Base-by-base conservation (phyloP, 2,329 filamentous ascomycete species). In the Fusarium sacchari region DNA sequence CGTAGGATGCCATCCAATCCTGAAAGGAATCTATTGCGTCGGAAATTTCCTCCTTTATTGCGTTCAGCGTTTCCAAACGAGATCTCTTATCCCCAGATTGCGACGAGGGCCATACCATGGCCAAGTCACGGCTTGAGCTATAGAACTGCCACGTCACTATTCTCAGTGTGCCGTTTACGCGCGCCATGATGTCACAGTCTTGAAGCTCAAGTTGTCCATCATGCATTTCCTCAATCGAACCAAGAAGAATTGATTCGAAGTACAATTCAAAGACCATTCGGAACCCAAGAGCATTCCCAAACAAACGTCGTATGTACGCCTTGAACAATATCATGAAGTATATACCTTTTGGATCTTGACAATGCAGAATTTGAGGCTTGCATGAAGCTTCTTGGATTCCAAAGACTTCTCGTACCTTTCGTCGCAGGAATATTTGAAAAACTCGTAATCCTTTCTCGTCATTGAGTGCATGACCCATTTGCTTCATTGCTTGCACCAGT, bases 261-360 rank as follows among this genome's bases (percentile, higher is more conserved):
- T 42, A n/a, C 13, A n/a, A n/a, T n/a, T 42, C 22, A 2, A 15
- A n/a, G 2, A 42, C 22, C 22, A n/a, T 6, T 1, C 8, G 8
- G 22, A 22, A 42, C 8, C 39, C 39, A 1, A 6, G 0, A 42
- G 22, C 4, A n/a, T n/a, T 15, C 13, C 13, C 22, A n/a, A 15
- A 42, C 11, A n/a, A 42, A 42, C 3, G 0, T 15, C 9, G 39
- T 4, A 15, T 7, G 0, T 15, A 11, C 2, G 15, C 1, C 39
- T n/a, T 5, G 39, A n/a, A 42, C 3, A 42, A 10, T 1, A n/a
- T 5, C 22, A 42, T 10, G 22, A 42, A 42, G 22, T 3, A 42
- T n/a, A n/a, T 42, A n/a, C 39, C 22, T 6, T 2, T n/a, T 42
- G 39, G 39, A 42, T 42, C 39, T 42, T 42, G 39, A 22, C 39